Base-by-base conservation (phyloP, 352 stramenopile species). In the Globisporangium radiosum region DNA sequence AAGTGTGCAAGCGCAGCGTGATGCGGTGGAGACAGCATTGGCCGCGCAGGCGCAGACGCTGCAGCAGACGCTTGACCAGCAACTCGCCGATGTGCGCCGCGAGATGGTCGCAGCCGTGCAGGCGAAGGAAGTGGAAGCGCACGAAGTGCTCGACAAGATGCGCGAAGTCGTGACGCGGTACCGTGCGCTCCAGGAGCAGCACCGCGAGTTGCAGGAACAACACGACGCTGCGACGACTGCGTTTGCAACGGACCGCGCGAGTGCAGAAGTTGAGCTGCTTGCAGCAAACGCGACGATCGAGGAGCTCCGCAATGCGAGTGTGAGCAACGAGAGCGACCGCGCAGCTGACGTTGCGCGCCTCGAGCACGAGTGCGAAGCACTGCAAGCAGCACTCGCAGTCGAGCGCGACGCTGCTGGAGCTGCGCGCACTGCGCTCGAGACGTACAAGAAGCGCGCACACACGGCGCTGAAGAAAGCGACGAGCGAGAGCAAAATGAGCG, bases 361-460 rank as follows among this genome's bases (percentile, higher is more conserved):
- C 2, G 62, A 79, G 42, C 64, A 56, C 9, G 62, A 77, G 37
- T 37, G 74, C 5, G 40, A 47, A 8, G 50, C 72, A 15, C 47
- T 83, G 13, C 64, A 69, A 48, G 38, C 65, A 1, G 63, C 88
- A 61, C 57, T 86, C 4, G 54, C 78, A 47, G 53, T 73, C 10
- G 78, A 90, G 66, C 76, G 67, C 37, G 77, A 87, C 50, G 79
- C 64, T 11, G 70, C 80, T 0, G 69, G 64, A 38, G 74, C 78
- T 39, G 77, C 79, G 4, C 70, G 74, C 0, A 64, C 68, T 5
- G 81, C 82, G n/a, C 69, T 93, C 15, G 83, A 90, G 60, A 74
- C 72, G 48, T 93, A 93, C 70, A 91, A 89, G 72, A 89, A 88
- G 60, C 78, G 83, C 19, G 83, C 83, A 0, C 78, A 85, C 39